phyloP scores from a whole-genome alignment of 495 filamentous ascomycete genomes.

The Penicillium canariense region DNA sequence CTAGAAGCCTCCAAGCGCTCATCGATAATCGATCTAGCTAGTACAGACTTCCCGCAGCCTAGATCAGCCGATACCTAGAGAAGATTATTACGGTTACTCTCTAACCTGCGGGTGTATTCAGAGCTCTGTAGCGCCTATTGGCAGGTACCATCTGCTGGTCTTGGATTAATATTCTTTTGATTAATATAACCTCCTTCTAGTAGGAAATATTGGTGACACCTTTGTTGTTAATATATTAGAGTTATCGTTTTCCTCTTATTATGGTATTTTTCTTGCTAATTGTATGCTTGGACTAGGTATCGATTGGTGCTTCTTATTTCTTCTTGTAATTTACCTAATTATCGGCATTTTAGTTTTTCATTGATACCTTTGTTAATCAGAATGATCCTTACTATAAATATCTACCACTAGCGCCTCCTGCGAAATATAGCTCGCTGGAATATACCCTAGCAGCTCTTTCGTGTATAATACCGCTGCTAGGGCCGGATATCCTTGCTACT shows the following conservation, averaged over 20 bases:
- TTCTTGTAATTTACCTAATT: constrained; percentile 4
- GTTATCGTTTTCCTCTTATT: neutral
- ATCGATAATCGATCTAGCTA: constrained; percentile 36
- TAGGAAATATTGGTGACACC: constrained; percentile 28
- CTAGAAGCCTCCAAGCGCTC: constrained; percentile 9
- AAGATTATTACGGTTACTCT: constrained; percentile 26
- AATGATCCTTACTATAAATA: neutral
- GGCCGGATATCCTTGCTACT: constrained; percentile 35
- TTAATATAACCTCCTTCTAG: constrained; percentile 30
- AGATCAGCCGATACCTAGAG: constrained; percentile 47
- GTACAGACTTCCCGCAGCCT: constrained; percentile 47
- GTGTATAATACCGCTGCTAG: constrained; percentile 30
- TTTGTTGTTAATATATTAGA: constrained; percentile 20
- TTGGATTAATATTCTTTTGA: constrained; percentile 29
- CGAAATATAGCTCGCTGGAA: neutral
- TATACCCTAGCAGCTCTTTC: constrained; percentile 8
- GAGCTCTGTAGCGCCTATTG: constrained; percentile 29
- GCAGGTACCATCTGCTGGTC: constrained; percentile 23
- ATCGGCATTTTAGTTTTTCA: constrained; percentile 5
- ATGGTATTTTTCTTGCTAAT: constrained; percentile 17
- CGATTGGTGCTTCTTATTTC: constrained; percentile 29
- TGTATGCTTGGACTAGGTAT: constrained; percentile 18
- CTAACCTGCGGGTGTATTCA: constrained; percentile 31
- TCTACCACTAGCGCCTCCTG: neutral
- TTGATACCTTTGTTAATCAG: neutral